Evolutionary conservation across 148 eudicot genomes (phyloP), one percentile per base, ranked within the genome.

Genomic region (Silene conica): DNA sequence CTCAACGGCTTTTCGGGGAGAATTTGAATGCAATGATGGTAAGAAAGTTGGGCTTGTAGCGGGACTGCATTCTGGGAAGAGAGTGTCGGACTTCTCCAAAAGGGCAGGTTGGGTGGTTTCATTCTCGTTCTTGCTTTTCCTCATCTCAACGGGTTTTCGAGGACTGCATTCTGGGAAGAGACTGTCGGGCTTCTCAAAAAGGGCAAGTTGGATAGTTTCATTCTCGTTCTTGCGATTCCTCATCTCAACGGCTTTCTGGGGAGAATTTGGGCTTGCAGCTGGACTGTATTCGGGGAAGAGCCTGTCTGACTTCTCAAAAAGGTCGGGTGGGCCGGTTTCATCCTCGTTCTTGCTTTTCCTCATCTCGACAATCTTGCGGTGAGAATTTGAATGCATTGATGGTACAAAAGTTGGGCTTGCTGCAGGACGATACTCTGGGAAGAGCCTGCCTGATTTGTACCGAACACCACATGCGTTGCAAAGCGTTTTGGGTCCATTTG

Each of bases 391-490:
- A 80, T 94, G 98, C 81, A 94, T 6, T 0, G 92, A 54, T 0
- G 98, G 93, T 6, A 87, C 80, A 25, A 94, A 94, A 0, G 97
- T 94, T 0, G 98, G 98, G 80, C 98, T 94, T 10, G 97, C 97
- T 0, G 96, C 98, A 0, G 98, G 98, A 63, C 98, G 82, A 72
- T 94, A 94, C 80, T 94, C 98, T 0, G 98, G 98, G 82, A 81
- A 94, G 73, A 94, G 96, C 11, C 97, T 82, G n/a, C 98, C 98
- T 0, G 93, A 85, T 69, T 92, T 92, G 83, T 89, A 82, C 3
- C 96, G 90, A 46, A 94, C 96, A 11, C 98, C 98, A 74, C 98
- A 94, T 0, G 97, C 97, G 19, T 94, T 94, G 84, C 98, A 94
- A 3, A 94, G 93, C 1, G 93, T 88, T 73, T 89, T 89, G 5